Percentiles rank a stretch among this genome's conserved stretches.
These are phyloP conservation scores for Aspergillus terreus DNA, from an alignment of 2,329 filamentous ascomycete genomes.

Conservation along the genomic window DNA sequence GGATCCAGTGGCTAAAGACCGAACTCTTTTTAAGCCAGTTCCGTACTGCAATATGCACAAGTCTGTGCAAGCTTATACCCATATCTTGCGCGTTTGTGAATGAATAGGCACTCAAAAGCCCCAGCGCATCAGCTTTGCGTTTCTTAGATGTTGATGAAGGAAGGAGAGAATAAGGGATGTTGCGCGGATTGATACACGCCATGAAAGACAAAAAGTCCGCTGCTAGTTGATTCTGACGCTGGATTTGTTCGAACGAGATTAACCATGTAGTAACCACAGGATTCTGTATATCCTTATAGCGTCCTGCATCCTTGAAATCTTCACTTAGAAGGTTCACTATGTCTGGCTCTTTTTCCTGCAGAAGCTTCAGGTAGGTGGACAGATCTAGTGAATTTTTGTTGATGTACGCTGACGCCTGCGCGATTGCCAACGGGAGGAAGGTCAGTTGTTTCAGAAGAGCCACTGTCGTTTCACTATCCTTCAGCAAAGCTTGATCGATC, in stretches of 20 bases:
- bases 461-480: constrained; percentile 1
- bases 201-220: constrained; percentile 31
- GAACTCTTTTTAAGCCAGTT: constrained; percentile 20
- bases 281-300: constrained; percentile 5
- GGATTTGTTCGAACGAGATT: constrained; percentile 11
- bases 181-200: constrained; percentile 8
- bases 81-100: constrained; percentile 8
- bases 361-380: constrained; percentile 2
- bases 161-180: constrained; percentile 33
- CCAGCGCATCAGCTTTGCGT: constrained; percentile 25
- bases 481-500: not conserved
- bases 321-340: constrained; percentile 8
- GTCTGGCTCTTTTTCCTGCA: not conserved
- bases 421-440: constrained; percentile 23
- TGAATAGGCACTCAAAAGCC: constrained; percentile 17
- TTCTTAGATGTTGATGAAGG: constrained; percentile 15
- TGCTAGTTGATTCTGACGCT: constrained; percentile 25
- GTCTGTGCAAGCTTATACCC: constrained; percentile 22
- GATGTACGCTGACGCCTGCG: constrained; percentile 21
- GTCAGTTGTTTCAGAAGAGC: constrained; percentile 15
- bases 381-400: constrained; percentile 3
- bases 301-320: constrained; percentile 5
- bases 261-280: constrained; percentile 8
- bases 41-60: constrained; percentile 26
- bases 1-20: not conserved